Evolutionary conservation across 176 grass and related monocot genomes (phyloP), one percentile per base, ranked within the genome.

Genomic region (Rhynchospora pubera): DNA sequence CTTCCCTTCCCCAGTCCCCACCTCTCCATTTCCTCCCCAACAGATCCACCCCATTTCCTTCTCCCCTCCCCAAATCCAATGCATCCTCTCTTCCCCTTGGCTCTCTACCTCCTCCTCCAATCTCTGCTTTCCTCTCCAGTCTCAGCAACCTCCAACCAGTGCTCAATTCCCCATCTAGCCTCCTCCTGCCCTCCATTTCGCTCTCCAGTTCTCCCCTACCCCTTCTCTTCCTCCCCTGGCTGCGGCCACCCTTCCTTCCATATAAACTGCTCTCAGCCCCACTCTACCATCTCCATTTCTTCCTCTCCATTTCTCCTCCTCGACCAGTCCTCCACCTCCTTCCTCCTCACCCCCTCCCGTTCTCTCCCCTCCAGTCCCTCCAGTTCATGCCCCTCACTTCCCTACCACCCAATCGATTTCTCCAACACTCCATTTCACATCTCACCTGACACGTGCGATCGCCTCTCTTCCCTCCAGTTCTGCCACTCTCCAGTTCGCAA

Each of bases 341-440:
- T 82, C 55, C 59, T 84, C 71, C 84, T 83, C 7, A 55, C 84
- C 16, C 64, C 63, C 21, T 48, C 22, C 42, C 57, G 73, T 14
- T 53, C 23, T 19, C 34, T 28, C 32, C 56, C 73, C 46, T 64
- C 79, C 79, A 23, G 50, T 64, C 56, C 84, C 62, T 83, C 88
- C 62, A 61, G 55, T 55, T 7, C 66, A 1, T 89, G 83, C 22
- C 55, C 79, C 26, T 43, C 56, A 5, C 79, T 89, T 51, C 85
- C 85, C 32, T 26, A 22, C 28, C 57, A 16, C 63, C 71, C 84
- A 1, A 51, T 89, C 5, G 46, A 78, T 79, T 46, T 89, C 79
- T 86, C 88, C 55, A 32, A 78, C 56, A 86, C 88, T 13, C 88
- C 88, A 8, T 89, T 89, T 82, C 62, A 7, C 44, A 74, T 73